Conservation (phyloP, 148 eudicot genomes). For the Rhododendron ferrugineum region DNA sequence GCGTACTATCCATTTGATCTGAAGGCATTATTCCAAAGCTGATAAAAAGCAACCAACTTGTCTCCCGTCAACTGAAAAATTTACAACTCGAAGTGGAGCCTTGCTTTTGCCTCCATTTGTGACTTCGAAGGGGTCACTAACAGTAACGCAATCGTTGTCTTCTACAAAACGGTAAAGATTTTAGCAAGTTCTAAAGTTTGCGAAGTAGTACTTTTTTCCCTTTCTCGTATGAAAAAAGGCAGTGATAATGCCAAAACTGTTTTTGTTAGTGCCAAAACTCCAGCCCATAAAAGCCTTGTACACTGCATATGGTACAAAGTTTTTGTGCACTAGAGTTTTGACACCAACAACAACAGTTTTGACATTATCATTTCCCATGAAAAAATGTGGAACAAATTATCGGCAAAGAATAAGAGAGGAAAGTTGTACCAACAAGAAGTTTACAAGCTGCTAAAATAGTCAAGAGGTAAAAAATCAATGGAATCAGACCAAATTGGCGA, state of each 20-base stretch:
- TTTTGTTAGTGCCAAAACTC: too few species aligned
- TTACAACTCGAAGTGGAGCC: neutral
- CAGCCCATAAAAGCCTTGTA: too few species aligned
- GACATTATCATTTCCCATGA: too few species aligned
- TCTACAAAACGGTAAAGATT: neutral
- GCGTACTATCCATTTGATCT: neutral
- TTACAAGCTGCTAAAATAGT: neutral
- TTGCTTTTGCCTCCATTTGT: neutral
- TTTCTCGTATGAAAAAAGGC: neutral
- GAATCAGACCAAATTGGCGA: conserved; percentile 10
- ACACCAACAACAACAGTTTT: too few species aligned
- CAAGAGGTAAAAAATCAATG: neutral
- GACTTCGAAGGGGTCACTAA: neutral
- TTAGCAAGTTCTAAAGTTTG: neutral
- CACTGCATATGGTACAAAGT: too few species aligned
- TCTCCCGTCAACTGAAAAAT: neutral
- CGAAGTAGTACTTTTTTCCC: neutral
- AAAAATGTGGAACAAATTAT: neutral
- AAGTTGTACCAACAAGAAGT: neutral
- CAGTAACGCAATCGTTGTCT: neutral
- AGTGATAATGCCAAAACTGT: too few species aligned
- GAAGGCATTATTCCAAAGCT: neutral
- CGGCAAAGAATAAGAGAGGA: neutral
- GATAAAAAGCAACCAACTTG: neutral
- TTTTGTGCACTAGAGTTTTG: too few species aligned